These are phyloP conservation scores for Casaregolazyma lundiana DNA, from an alignment of 1,139 yeast genomes.

Conservation along the genomic window DNA sequence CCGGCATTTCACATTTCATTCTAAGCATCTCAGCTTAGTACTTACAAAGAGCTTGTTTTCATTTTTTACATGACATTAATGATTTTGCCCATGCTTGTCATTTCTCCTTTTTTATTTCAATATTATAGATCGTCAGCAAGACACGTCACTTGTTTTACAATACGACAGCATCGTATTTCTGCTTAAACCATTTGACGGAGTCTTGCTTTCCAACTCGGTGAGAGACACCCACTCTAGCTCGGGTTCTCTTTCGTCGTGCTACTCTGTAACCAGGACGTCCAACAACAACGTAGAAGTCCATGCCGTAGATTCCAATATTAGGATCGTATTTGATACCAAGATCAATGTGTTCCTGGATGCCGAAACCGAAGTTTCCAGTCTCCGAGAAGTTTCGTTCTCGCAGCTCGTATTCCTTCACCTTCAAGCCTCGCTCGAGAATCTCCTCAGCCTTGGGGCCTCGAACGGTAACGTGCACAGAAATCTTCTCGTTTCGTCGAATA, in stretches of 20 bases:
- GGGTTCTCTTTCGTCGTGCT: slow-evolving; percentile 98
- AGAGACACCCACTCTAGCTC: slow-evolving; percentile 81
- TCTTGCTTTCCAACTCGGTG: slow-evolving; percentile 94
- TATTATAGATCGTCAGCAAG: background rate
- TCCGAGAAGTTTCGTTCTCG: slow-evolving; percentile 90
- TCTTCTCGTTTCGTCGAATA: slow-evolving; percentile 99
- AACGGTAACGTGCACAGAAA: slow-evolving; percentile 98
- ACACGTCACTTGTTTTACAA: slow-evolving; percentile 24
- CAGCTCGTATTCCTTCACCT: slow-evolving; percentile 99
- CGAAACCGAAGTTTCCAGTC: slow-evolving; percentile 99
- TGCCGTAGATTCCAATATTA: slow-evolving; percentile 99
- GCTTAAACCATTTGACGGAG: slow-evolving; percentile 98
- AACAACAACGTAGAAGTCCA: slow-evolving; percentile 99
- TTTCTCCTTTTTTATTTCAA: background rate
- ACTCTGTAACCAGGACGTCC: slow-evolving; percentile 99
- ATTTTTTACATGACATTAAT: background rate
- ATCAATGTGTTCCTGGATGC: slow-evolving; percentile 99
- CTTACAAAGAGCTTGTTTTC: background rate
- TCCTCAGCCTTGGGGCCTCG: slow-evolving; percentile 99
- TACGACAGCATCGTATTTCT: slow-evolving; percentile 98
- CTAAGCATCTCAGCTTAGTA: background rate
- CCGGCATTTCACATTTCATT: background rate
- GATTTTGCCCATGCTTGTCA: background rate
- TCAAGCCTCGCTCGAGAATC: slow-evolving; percentile 99
- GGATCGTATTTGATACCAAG: slow-evolving; percentile 99